These are phyloP conservation scores for Takakia lepidozioides DNA, from an alignment of 225 moss, liverwort and hornwort species.

Conservation along the genomic window DNA sequence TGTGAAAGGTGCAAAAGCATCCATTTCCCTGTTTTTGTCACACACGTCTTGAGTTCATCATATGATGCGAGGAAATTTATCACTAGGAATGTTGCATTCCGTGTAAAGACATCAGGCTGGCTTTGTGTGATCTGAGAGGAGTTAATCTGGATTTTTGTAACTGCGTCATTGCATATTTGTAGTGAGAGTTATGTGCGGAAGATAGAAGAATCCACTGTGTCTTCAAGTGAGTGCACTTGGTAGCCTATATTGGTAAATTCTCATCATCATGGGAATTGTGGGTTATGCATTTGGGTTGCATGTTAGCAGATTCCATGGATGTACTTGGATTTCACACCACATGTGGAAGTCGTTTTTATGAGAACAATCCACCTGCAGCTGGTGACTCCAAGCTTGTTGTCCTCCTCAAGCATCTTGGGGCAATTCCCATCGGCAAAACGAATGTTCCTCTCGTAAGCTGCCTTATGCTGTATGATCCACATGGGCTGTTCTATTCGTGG, in stretches of 20 bases:
- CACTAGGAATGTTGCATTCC: not conserved
- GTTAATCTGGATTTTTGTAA: no score
- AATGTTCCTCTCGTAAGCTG: slow-evolving; percentile 63
- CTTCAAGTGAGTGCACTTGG: no score
- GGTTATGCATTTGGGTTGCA: not conserved
- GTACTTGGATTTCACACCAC: slow-evolving; percentile 58
- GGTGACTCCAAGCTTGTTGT: slow-evolving; percentile 56
- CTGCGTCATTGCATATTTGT: not conserved
- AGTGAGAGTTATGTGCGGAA: not conserved
- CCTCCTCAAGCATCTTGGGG: slow-evolving; percentile 61
- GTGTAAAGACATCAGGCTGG: not conserved
- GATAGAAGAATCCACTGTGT: not conserved
- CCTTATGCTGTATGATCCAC: no score
- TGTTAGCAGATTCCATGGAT: slow-evolving; percentile 45
- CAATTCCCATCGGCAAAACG: slow-evolving; percentile 70
- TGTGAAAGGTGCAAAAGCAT: slow-evolving; percentile 52
- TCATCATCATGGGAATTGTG: not conserved
- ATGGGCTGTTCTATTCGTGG: no score
- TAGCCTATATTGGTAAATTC: no score
- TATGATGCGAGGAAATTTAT: not conserved
- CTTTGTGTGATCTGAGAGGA: no score
- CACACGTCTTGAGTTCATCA: not conserved
- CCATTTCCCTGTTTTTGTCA: not conserved
- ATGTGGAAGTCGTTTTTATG: slow-evolving; percentile 56
- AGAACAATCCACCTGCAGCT: slow-evolving; percentile 30